phyloP scores from a whole-genome alignment of 495 filamentous ascomycete genomes.

The Xylaria nigripes region DNA sequence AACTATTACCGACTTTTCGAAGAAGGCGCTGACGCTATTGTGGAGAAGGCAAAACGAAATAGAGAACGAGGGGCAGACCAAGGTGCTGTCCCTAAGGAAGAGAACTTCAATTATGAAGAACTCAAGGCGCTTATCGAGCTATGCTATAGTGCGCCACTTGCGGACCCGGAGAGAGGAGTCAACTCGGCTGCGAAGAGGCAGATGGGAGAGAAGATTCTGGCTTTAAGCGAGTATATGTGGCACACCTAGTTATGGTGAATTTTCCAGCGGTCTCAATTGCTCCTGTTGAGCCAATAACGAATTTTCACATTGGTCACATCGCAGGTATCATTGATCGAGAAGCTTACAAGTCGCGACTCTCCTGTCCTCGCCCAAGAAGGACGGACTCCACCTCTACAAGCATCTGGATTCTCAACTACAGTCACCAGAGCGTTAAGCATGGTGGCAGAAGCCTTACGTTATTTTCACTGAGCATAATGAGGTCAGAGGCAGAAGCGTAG shows the following conservation, averaged over 20 bases:
- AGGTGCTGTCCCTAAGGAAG: constrained; percentile 28
- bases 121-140: constrained; percentile 76
- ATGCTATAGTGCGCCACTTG: constrained; percentile 73
- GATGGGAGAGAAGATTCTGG: constrained; percentile 65
- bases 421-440: too few relatives aligned
- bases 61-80: constrained; percentile 29
- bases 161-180: constrained; percentile 63
- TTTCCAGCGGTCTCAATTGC: not conserved
- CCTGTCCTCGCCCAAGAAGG: too few relatives aligned
- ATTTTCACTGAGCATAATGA: too few relatives aligned
- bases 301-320: not conserved
- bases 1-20: constrained; percentile 76
- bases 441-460: too few relatives aligned
- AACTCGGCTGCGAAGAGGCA: constrained; percentile 63
- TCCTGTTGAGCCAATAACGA: not conserved
- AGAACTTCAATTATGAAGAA: constrained; percentile 69
- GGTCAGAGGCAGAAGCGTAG: too few relatives aligned
- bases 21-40: constrained; percentile 61
- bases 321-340: too few relatives aligned
- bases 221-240: constrained; percentile 78
- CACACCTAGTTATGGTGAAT: constrained; percentile 21
- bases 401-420: too few relatives aligned
- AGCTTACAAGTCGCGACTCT: too few relatives aligned
- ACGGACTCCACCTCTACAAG: too few relatives aligned
- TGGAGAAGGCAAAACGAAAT: constrained; percentile 53